Evolutionary conservation across 805 yeast species (phyloP).

Genomic region (Torulaspora microellipsoides): DNA sequence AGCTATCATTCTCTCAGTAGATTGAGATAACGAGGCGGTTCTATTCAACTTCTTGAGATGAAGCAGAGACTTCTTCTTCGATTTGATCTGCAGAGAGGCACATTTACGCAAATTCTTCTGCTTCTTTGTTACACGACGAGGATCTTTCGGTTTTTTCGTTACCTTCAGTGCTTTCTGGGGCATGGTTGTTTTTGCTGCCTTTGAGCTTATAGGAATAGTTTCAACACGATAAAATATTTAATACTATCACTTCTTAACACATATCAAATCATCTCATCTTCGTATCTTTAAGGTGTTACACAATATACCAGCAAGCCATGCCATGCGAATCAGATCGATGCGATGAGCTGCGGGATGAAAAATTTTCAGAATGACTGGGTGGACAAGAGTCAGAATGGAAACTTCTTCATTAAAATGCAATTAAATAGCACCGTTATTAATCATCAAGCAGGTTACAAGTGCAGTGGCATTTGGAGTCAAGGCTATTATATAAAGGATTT

Average conservation of each 20-base stretch:
- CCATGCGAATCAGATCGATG: slow-evolving; percentile 4
- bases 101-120: slow-evolving; percentile 62
- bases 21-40: slow-evolving; percentile 43
- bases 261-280: slow-evolving; percentile 2
- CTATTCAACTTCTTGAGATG: slow-evolving; percentile 54
- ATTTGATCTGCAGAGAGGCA: slow-evolving; percentile 68
- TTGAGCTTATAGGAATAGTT: background rate
- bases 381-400: slow-evolving; percentile 8
- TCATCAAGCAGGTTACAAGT: too few species aligned
- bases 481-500: too few species aligned
- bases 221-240: background rate
- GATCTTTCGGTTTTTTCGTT: slow-evolving; percentile 36
- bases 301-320: too few species aligned
- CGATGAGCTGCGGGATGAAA: slow-evolving; percentile 10
- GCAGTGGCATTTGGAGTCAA: too few species aligned
- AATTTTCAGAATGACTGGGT: slow-evolving; percentile 6
- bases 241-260: background rate
- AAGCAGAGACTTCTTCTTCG: slow-evolving; percentile 54
- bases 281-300: background rate
- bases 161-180: slow-evolving; percentile 71
- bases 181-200: slow-evolving; percentile 40
- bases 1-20: slow-evolving; percentile 82
- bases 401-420: background rate
- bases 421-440: too few species aligned
- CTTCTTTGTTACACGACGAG: slow-evolving; percentile 49